Base-by-base conservation (phyloP, 805 yeast genomes). In the Schizosaccharomyces osmophilus region DNA sequence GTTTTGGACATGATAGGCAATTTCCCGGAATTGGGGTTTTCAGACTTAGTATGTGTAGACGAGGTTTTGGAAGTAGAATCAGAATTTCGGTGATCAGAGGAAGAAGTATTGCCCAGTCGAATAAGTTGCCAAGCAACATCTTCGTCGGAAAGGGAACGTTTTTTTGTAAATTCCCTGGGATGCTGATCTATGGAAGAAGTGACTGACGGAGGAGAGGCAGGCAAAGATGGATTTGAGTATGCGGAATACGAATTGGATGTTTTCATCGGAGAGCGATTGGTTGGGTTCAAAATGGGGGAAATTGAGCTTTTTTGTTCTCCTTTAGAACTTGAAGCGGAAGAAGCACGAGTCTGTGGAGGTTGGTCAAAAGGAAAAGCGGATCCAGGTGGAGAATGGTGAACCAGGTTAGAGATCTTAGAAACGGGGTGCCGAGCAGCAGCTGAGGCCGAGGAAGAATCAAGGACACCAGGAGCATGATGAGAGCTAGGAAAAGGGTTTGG, bases 71-170 rank as follows among this genome's bases (percentile, higher is more conserved):
- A 13, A 17, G 51, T n/a, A 24, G 51, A 45, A 17, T n/a, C 51
- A n/a, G 26, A 19, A 24, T n/a, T 45, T 45, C 26, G 57, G 4
- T 11, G 57, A 22, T 51, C 19, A 48, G 29, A 24, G 29, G 39
- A 19, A 41, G 43, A 55, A 32, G 13, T 36, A 8, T n/a, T 54
- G 17, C 61, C 61, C n/a, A 59, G 31, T n/a, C 61, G 61, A 13
- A 59, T 59, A 5, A 59, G 54, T 26, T 59, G 61, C 61, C 36
- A 31, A 24, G 61, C 61, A n/a, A 59, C 54, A 24, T 59, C 61
- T 43, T 59, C 61, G 11, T 59, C 61, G 2, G 55, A 48, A 13
- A 48, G 24, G 15, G 55, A n/a, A 2, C 48, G n/a, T 43, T 43
- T 43, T 8, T 31, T 31, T 31, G 32, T 31, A 31, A 5, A 31